Evolutionary conservation across 75 land plant species (phyloP).

Genomic region (Pseudotsuga menziesii): DNA sequence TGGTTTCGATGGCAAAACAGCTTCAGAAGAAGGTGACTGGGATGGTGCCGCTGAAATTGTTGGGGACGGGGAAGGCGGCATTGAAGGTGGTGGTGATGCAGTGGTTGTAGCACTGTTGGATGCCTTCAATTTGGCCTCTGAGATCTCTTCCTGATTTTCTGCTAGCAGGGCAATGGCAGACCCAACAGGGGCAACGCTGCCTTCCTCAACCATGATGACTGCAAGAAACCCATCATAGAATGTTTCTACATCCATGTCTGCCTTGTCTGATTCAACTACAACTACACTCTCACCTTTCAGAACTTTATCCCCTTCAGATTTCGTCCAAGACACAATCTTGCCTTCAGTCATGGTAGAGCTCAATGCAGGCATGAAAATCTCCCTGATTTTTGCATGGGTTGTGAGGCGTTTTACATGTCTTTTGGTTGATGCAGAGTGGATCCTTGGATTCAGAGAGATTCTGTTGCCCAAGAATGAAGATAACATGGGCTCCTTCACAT

Average conservation of each 20-base stretch:
- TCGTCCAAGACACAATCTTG: slow-evolving; percentile 80
- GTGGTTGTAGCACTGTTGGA: slow-evolving; percentile 13
- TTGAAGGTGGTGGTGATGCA: slow-evolving; percentile 21
- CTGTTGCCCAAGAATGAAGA: slow-evolving; percentile 7
- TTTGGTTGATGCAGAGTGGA: not conserved
- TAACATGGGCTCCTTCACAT: not conserved
- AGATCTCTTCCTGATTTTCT: slow-evolving; percentile 63
- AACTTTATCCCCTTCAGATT: slow-evolving; percentile 77
- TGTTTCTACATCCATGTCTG: slow-evolving; percentile 94
- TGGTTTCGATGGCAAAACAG: slow-evolving; percentile 6
- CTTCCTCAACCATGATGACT: slow-evolving; percentile 71
- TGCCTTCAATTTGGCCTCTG: slow-evolving; percentile 41
- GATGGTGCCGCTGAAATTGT: slow-evolving; percentile 12
- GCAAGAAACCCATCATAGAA: slow-evolving; percentile 86
- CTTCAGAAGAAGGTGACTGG: slow-evolving; percentile 8
- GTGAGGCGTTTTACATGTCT: not conserved
- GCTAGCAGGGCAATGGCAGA: slow-evolving; percentile 83
- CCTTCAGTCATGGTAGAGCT: slow-evolving; percentile 97
- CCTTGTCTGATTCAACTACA: slow-evolving; percentile 94
- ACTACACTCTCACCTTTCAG: slow-evolving; percentile 82
- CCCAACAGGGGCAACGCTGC: slow-evolving; percentile 69
- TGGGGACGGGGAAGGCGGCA: slow-evolving; percentile 9
- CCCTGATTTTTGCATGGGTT: slow-evolving; percentile 61
- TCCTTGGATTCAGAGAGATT: slow-evolving; percentile 1
- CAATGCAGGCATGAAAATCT: slow-evolving; percentile 93